Conservation (phyloP, 1,284 basidiomycete species). For the Kalmanozyma brasiliensis region DNA sequence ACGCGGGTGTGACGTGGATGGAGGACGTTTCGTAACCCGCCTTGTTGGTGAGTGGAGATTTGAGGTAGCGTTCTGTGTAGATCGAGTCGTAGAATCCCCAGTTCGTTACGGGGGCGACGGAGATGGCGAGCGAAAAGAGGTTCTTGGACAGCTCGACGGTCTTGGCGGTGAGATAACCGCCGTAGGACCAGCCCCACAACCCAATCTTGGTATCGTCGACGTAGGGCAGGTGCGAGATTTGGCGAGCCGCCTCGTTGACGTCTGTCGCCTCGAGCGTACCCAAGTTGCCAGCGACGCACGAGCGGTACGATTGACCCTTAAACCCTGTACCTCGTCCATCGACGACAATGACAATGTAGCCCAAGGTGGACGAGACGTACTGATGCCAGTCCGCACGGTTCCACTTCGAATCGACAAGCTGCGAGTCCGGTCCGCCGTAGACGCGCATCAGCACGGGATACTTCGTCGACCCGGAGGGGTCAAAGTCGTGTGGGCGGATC, state of each 20-base stretch:
- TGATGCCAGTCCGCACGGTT: slow-evolving; percentile 76
- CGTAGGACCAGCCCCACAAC: slow-evolving; percentile 70
- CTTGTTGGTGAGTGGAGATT: slow-evolving; percentile 79
- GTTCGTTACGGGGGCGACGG: slow-evolving; percentile 75
- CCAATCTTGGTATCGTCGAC: slow-evolving; percentile 86
- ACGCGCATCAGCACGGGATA: slow-evolving; percentile 77
- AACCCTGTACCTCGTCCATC: slow-evolving; percentile 95
- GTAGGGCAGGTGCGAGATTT: slow-evolving; percentile 72
- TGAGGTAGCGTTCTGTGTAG: slow-evolving; percentile 98
- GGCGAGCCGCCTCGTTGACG: slow-evolving; percentile 81
- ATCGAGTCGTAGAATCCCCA: slow-evolving; percentile 76
- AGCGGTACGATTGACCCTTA: slow-evolving; percentile 83
- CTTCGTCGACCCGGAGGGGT: slow-evolving; percentile 88
- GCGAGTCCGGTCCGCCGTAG: slow-evolving; percentile 90
- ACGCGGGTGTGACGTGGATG: slow-evolving; percentile 85
- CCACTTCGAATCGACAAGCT: slow-evolving; percentile 52
- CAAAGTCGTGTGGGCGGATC: slow-evolving; percentile 88
- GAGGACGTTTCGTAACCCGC: slow-evolving; percentile 85
- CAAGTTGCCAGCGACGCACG: slow-evolving; percentile 83
- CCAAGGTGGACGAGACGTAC: slow-evolving; percentile 81
- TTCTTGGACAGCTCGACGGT: slow-evolving; percentile 75
- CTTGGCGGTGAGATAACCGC: slow-evolving; percentile 59
- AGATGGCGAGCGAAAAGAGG: slow-evolving; percentile 86
- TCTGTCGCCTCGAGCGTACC: slow-evolving; percentile 87
- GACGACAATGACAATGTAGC: slow-evolving; percentile 86